Evolutionary conservation across 805 yeast genomes (phyloP).

Genomic region (Kluyveromyces siamensis): DNA sequence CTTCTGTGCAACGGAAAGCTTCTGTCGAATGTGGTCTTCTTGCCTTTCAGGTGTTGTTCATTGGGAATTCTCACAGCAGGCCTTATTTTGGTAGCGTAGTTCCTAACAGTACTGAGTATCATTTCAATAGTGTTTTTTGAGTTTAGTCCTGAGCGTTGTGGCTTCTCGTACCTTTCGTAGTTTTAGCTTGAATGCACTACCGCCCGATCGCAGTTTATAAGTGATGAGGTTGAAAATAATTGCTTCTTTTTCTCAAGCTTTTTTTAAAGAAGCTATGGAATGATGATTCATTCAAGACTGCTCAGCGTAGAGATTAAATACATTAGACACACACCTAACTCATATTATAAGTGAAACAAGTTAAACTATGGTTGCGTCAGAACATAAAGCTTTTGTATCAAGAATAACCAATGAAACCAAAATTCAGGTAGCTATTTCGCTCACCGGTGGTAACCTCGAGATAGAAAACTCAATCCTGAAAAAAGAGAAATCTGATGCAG

Average conservation of each 20-base stretch:
- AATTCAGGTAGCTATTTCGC: conserved; percentile 72
- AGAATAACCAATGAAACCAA: conserved; percentile 89
- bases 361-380: conserved; percentile 8
- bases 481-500: conserved; percentile 37
- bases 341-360: too few relatives aligned
- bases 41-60: conserved; percentile 1
- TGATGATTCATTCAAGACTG: not conserved
- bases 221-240: not conserved
- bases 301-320: too few relatives aligned
- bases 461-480: conserved; percentile 51
- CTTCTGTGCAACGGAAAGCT: conserved; percentile 33
- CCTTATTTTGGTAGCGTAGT: conserved; percentile 2
- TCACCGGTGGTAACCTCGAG: conserved; percentile 77
- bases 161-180: not conserved
- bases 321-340: too few relatives aligned
- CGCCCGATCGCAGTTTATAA: not conserved
- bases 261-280: too few relatives aligned
- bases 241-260: too few relatives aligned
- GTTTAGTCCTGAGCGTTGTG: not conserved
- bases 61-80: conserved; percentile 9
- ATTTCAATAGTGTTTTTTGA: not conserved
- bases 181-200: too few relatives aligned
- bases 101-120: not conserved
- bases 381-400: conserved; percentile 29
- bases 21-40: conserved; percentile 29